Evolutionary conservation across 768 basidiomycete genomes (phyloP), one percentile per base, ranked within the genome.

Genomic region (Leccinum boreale): DNA sequence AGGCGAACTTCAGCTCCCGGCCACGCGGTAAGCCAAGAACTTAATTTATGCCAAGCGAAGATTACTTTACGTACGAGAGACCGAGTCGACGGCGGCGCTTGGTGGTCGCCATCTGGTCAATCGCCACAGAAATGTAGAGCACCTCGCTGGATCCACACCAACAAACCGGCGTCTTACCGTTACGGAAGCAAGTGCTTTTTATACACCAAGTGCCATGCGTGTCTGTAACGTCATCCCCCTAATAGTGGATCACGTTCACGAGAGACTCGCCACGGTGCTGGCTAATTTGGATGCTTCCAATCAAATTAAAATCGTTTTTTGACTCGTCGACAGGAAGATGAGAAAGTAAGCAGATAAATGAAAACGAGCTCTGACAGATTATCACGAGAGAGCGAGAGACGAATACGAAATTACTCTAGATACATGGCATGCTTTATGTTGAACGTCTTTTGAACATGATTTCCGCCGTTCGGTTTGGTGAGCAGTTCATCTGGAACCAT

Each of bases 381-480:
- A 59, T 52, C 56, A 65, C 59, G 48, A 42, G 35, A 35, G 47
- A 49, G 35, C 5, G 52, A 49, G 53, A 46, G 33, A 52, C 47
- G 42, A 62, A 56, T 58, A 60, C 53, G 56, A 56, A 51, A 58
- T 57, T 55, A 45, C 53, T 53, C 55, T 52, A 50, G 35, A 29
- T 58, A 56, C 36, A 50, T 54, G 23, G 36, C 33, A 23, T 62
- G 53, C 56, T 58, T 33, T 39, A 65, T 50, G 48, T 45, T 35
- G 60, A 54, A 21, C 64, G 70, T 58, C 71, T 71, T 58, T 68
- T 71, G 59, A 78, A 75, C 72, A 76, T 64, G 57, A 79, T 68
- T 46, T 73, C 65, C 35, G 74, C 74, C 23, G 58, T 62, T 44
- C 58, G 67, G 59, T 77, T 71, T 10, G 79, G 79, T 23, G 63